Base-by-base conservation (phyloP, 2,329 filamentous ascomycete genomes). In the Aspergillus niger region DNA sequence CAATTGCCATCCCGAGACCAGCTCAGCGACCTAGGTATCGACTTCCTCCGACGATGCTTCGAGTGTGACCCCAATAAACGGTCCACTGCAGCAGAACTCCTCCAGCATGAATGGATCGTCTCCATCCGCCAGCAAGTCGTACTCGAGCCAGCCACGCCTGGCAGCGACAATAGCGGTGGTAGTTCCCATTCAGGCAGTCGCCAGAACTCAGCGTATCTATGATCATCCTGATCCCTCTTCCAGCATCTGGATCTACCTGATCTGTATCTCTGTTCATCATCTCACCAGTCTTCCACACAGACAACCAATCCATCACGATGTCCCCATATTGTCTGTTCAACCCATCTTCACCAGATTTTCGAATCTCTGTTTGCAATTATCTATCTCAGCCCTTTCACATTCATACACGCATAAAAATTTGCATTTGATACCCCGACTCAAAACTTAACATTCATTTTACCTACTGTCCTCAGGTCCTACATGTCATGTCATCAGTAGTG, bases 91-190 rank as follows among this genome's bases (percentile, higher is more conserved):
- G 88, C 93, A 1, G 95, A 98, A 76, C 79, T 99, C 61, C 82
- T 99, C 59, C 92, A 97, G 76, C 93, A 98, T 75, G 92, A 96
- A 72, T 99, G 95, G 95, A 89, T 90, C 44, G 77, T 80, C 59
- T 80, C 77, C 28, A 82, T 82, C 62, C 70, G 80, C 53, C 74
- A 79, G 58, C 77, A 81, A 64, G 79, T 82, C 15, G 80, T 81
- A 13, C 68, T 79, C n/a, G 77, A 79, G 51, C 72, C 77, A 26
- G 65, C 73, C 11, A 79, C 77, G 1, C 77, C 77, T 0, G 65
- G 65, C 59, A 77, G 72, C 59, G 75, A 77, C 0, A 65, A 65
- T 44, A 70, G 72, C 75, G 67, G 67, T 22, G 82, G 79, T 62
- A 66, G 69, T 55, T 72, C 69, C 11, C 56, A 58, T 36, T 69